Evolutionary conservation across 495 filamentous ascomycete species (phyloP), one percentile per base, ranked within the genome.

Genomic region (Bacidia rubella): DNA sequence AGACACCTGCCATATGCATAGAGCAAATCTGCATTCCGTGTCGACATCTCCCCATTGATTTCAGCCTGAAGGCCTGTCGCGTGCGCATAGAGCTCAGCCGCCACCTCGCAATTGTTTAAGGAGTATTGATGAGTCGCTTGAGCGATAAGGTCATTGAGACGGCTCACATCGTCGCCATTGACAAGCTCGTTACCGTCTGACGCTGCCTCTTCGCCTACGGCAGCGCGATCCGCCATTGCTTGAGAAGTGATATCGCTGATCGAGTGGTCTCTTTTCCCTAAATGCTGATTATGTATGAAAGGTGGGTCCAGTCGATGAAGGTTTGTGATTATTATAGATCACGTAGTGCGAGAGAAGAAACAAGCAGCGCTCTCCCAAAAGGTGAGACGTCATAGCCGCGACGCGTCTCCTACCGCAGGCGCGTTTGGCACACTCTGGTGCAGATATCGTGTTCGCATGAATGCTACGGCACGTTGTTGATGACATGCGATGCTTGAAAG

Each of bases 1-100:
- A 97, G 74, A 39, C 85, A 83, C 61, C 90, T 85, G 17, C 93
- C 92, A 68, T 99, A 99, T 49, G 83, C 76, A 65, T 88, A 99
- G 15, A 97, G 79, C 25, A 99, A 72, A 60, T 95, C 89, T 15
- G 90, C 90, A 58, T 99, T 97, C 27, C 85, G 80, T 3, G 86
- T 77, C 42, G 80, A 82, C 73, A 93, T 78, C 67, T 97, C 93
- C 62, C 90, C 92, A 68, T 96, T 87, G 63, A 95, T 73, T 65
- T 85, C 78, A 47, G 86, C 87, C 63, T 99, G 92, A 54, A 96
- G 71, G 63, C 92, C 88, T 39, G 86, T 84, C 17, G 92, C 92
- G 53, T 85, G 79, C 7, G 87, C 86, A 66, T 88, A 99, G 41
- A 85, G 68, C 63, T 97, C 92, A 20, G 87, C 78, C 23, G 92